These are phyloP conservation scores for Sporobolomyces phaffii DNA, from an alignment of 768 basidiomycete genomes.

Conservation along the genomic window DNA sequence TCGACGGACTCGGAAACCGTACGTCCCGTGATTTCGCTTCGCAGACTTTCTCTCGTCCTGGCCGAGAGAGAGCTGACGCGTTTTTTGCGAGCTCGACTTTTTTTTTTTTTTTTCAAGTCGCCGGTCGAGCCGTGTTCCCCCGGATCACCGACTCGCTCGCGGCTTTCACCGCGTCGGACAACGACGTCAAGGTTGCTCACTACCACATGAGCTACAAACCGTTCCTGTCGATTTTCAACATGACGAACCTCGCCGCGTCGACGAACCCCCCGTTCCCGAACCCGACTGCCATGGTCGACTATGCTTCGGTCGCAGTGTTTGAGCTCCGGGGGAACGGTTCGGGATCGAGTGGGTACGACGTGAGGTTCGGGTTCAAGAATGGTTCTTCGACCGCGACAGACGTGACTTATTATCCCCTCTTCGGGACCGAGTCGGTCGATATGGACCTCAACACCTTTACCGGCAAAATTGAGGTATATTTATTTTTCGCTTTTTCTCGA, in stretches of 20 bases:
- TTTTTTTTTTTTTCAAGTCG: too few species aligned
- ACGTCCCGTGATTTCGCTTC: too few species aligned
- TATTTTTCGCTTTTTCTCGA: not conserved
- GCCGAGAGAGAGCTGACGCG: too few species aligned
- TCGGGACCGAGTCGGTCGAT: constrained; percentile 28
- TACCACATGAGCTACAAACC: constrained; percentile 53
- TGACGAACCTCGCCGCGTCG: constrained; percentile 54
- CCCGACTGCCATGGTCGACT: constrained; percentile 41
- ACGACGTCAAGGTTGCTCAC: constrained; percentile 71
- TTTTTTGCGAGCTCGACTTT: too few species aligned
- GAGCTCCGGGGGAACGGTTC: constrained; percentile 37
- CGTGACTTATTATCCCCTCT: constrained; percentile 37
- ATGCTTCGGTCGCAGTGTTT: constrained; percentile 40
- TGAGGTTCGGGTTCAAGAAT: constrained; percentile 44
- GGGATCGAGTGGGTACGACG: constrained; percentile 23
- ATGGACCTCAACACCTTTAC: constrained; percentile 35
- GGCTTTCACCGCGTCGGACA: constrained; percentile 69
- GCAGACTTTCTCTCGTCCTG: not conserved
- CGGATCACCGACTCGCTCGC: constrained; percentile 66
- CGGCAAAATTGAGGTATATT: constrained; percentile 30
- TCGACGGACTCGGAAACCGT: constrained; percentile 71
- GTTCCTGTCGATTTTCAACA: constrained; percentile 45
- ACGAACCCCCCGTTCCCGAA: not conserved
- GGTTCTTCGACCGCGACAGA: constrained; percentile 29
- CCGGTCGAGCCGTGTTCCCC: constrained; percentile 70